Percentiles rank a stretch among this genome's conserved stretches.
These are phyloP conservation scores for Lentinula boryana DNA, from an alignment of 768 basidiomycete genomes.

Conservation along the genomic window DNA sequence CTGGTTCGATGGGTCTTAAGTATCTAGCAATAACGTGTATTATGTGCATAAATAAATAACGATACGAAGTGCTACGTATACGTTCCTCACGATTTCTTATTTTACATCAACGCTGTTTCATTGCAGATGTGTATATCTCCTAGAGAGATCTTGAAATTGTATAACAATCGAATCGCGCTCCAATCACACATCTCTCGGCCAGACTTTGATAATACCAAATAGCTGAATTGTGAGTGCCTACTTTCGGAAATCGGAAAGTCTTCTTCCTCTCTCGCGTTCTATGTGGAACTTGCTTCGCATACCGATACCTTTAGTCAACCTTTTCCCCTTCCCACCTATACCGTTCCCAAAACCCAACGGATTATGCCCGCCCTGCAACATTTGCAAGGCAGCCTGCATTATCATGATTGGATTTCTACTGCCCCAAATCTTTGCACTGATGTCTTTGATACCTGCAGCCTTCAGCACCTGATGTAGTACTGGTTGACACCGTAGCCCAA, in stretches of 20 bases:
- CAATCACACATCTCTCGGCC: too few relatives aligned
- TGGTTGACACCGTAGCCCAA: slow-evolving; percentile 88
- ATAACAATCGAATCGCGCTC: too few relatives aligned
- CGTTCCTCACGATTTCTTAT: neutral
- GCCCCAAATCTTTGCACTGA: slow-evolving; percentile 93
- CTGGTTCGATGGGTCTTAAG: neutral
- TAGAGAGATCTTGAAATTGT: neutral
- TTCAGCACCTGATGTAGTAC: slow-evolving; percentile 84
- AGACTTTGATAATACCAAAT: too few relatives aligned
- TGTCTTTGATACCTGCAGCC: slow-evolving; percentile 92
- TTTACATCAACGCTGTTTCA: neutral
- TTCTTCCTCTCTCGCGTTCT: slow-evolving; percentile 80
- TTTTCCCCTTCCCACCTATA: slow-evolving; percentile 63
- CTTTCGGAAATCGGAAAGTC: slow-evolving; percentile 60
- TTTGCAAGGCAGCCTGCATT: slow-evolving; percentile 75
- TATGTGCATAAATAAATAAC: neutral
- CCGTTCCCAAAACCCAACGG: slow-evolving; percentile 82
- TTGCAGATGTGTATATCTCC: neutral
- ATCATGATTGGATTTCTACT: slow-evolving; percentile 83
- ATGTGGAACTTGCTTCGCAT: slow-evolving; percentile 61
- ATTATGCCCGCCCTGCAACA: slow-evolving; percentile 82
- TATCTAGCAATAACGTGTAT: neutral
- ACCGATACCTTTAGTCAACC: slow-evolving; percentile 71
- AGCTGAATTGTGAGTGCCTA: slow-evolving; percentile 12
- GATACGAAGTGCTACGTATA: neutral